A percentile compares a stretch with the other conserved stretches of the same genome.
Evolutionary conservation across 129 eudicot genomes (phyloP).

Genomic region (Solidago caesia): DNA sequence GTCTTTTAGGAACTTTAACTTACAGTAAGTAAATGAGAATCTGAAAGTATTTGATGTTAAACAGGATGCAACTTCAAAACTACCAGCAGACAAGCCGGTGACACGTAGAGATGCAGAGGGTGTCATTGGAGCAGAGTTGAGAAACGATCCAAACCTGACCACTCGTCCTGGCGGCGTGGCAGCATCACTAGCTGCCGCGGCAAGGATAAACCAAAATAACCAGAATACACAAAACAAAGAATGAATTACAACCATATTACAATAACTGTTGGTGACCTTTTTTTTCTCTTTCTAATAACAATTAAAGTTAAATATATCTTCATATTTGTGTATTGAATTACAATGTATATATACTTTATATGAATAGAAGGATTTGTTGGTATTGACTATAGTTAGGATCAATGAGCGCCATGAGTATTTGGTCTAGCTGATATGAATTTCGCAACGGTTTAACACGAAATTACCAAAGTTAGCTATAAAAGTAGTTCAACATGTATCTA

Average conservation of each 20-base stretch:
- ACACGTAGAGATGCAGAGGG: constrained; percentile 93
- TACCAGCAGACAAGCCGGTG: constrained; percentile 85
- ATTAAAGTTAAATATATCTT: constrained; percentile 18
- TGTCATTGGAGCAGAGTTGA: constrained; percentile 85
- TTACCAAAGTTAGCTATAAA: neutral
- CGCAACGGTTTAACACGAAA: neutral
- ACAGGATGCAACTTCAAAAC: constrained; percentile 80
- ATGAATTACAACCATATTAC: constrained; percentile 9
- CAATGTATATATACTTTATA: constrained; percentile 25
- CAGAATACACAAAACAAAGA: constrained; percentile 20
- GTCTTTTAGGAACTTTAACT: too few species aligned
- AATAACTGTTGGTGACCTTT: constrained; percentile 12
- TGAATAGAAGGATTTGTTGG: constrained; percentile 7
- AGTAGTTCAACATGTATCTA: neutral
- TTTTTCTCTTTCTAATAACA: constrained; percentile 20
- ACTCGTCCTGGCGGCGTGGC: constrained; percentile 97
- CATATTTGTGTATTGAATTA: constrained; percentile 25
- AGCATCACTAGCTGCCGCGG: constrained; percentile 91
- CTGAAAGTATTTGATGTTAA: constrained; percentile 3
- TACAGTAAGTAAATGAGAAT: neutral
- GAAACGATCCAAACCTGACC: constrained; percentile 85
- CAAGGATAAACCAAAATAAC: constrained; percentile 77
- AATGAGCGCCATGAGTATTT: neutral
- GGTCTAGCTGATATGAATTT: neutral
- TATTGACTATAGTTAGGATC: neutral